Evolutionary conservation across 352 stramenopile species (phyloP).

Genomic region (Globisporangium spinosum): DNA sequence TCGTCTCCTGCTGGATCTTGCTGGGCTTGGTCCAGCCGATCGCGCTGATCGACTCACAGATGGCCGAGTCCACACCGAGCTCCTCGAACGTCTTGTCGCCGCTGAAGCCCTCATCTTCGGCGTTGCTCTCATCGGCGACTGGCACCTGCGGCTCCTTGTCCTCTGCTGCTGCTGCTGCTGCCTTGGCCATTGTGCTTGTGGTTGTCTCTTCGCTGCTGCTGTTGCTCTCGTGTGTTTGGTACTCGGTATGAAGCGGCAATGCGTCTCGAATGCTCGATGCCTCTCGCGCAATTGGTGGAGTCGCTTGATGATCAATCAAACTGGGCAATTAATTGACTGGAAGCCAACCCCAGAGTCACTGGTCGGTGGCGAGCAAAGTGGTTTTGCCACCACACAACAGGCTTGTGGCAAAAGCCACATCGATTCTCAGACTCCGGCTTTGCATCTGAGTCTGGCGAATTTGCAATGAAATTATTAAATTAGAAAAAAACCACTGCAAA

Average conservation of each 20-base stretch:
- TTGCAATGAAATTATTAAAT: not conserved
- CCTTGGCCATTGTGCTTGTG: constrained; percentile 8
- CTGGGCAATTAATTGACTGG: constrained; percentile 21
- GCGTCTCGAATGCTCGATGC: not conserved
- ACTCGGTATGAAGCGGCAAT: constrained; percentile 1
- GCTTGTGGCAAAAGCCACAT: not conserved
- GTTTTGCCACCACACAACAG: not conserved
- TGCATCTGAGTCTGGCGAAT: not conserved
- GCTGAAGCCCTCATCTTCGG: constrained; percentile 49
- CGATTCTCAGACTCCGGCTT: not conserved
- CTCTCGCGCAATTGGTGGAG: not conserved
- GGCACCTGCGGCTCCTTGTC: constrained; percentile 5
- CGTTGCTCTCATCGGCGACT: not conserved
- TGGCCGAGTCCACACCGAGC: constrained; percentile 87
- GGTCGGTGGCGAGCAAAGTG: not conserved
- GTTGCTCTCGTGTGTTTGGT: not conserved
- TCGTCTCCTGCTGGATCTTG: constrained; percentile 93
- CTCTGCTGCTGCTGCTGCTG: constrained; percentile 1
- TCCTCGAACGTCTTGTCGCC: constrained; percentile 84
- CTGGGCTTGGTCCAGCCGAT: constrained; percentile 93
- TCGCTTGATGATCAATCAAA: constrained; percentile 11
- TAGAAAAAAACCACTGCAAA: no score
- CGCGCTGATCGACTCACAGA: constrained; percentile 90
- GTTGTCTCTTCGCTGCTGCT: not conserved
- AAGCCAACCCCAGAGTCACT: constrained; percentile 10